Evolutionary conservation across 1,284 basidiomycete species (phyloP), one percentile per base, ranked within the genome.

Genomic region (Pisolithus thermaeus): DNA sequence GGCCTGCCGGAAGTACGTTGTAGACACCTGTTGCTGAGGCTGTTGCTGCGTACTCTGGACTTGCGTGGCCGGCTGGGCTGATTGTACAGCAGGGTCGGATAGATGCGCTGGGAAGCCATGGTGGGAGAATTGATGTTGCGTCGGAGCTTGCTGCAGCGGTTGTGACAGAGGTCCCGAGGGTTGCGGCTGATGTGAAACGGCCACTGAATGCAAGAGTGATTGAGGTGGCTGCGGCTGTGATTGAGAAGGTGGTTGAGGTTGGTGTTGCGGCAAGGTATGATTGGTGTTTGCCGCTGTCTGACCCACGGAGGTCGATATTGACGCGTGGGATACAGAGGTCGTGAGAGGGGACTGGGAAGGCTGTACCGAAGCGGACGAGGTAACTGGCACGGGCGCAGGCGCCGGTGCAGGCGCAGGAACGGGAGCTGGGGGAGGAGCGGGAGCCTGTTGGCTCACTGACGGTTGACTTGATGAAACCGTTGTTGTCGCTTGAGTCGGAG

Each of bases 1-100:
- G 6, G 75, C 75, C 61, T 83, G 83, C 49, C 86, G 76, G 73
- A 85, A 87, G 61, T 87, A 88, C 1, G 73, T 72, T 3, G 57
- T 56, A 23, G 69, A 61, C n/a, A 70, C 59, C 60, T 70, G 64
- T 3, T 63, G 57, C 8, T 66, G 64, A 9, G 65, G 58, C 12
- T 62, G 55, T 37, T 69, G 32, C 32, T 35, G 42, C n/a, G 42
- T 14, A 25, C 41, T 43, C 23, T 43, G 42, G 42, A 30, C 4
- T 14, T 43, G 68, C 3, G 59, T 18, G 22, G 55, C 46, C 11
- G 69, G 67, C 30, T 67, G 70, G 32, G 59, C 56, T 22, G 70
- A 58, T 54, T n/a, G 74, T 25, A 56, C 50, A 28, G 72, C 61
- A 5, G 76, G 61, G 32, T 79, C 76, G 43, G 85, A 84, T 54